These are phyloP conservation scores for Aureobasidium leucospermi DNA, from an alignment of 2,329 filamentous ascomycete genomes.

Conservation along the genomic window DNA sequence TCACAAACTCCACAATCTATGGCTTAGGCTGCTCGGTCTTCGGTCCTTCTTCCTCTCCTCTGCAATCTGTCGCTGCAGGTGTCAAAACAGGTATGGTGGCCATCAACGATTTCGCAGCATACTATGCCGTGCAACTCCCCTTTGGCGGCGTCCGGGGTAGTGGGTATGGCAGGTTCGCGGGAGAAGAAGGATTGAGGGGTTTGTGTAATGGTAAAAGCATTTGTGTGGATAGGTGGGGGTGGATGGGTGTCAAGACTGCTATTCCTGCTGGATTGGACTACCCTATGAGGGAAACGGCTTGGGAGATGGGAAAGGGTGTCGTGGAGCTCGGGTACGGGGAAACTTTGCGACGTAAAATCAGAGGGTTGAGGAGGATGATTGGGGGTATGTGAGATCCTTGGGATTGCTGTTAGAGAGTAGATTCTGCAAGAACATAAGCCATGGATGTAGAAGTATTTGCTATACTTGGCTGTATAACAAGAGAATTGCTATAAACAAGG, in stretches of 20 bases:
- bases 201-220: slow-evolving; percentile 85
- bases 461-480: too few species aligned
- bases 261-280: slow-evolving; percentile 80
- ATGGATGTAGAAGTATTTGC: too few species aligned
- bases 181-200: slow-evolving; percentile 75
- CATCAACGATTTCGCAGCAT: slow-evolving; percentile 91
- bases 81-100: slow-evolving; percentile 84
- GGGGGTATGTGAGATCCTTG: not conserved
- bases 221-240: slow-evolving; percentile 64
- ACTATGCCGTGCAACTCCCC: slow-evolving; percentile 87
- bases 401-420: not conserved
- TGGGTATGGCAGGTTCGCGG: slow-evolving; percentile 86
- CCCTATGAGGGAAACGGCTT: slow-evolving; percentile 51
- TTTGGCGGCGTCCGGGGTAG: slow-evolving; percentile 89
- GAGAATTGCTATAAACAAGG: too few species aligned
- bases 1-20: slow-evolving; percentile 80
- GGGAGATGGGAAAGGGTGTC: slow-evolving; percentile 38
- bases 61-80: slow-evolving; percentile 58
- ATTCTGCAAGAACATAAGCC: too few species aligned
- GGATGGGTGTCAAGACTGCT: slow-evolving; percentile 52
- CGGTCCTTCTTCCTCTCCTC: slow-evolving; percentile 50
- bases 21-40: slow-evolving; percentile 87
- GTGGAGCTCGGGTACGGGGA: slow-evolving; percentile 44
- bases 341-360: slow-evolving; percentile 28
- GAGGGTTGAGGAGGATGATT: slow-evolving; percentile 34